A percentile compares a stretch with the other conserved stretches of the same genome.
Conservation (phyloP, 768 basidiomycete species). For the Auricularia auricula-judae region DNA sequence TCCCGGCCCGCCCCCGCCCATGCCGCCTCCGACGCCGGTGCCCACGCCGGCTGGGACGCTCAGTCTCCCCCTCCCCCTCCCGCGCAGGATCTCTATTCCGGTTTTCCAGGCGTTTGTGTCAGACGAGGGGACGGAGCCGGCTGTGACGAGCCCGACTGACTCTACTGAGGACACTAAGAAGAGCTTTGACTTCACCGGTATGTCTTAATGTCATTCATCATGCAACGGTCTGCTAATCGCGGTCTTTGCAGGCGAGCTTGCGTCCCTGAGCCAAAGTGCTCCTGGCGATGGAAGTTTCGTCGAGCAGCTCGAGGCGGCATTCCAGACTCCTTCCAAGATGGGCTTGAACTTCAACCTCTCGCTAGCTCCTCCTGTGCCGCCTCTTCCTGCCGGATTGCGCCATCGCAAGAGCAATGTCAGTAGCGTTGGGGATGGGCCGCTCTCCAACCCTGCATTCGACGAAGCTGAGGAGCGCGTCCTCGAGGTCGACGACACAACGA, state of each 20-base stretch:
- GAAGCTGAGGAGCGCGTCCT: conserved; percentile 11
- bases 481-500: conserved; percentile 21
- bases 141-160: conserved; percentile 15
- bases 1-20: conserved; percentile 32
- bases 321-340: conserved; percentile 63
- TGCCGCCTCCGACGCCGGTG: conserved; percentile 25
- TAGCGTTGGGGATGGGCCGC: not conserved
- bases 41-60: not conserved
- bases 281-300: conserved; percentile 69
- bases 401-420: not conserved
- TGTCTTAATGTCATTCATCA: not conserved
- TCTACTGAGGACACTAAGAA: conserved; percentile 64
- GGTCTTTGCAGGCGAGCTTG: conserved; percentile 39
- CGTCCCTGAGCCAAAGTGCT: conserved; percentile 58
- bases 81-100: conserved; percentile 15
- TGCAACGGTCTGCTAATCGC: not conserved
- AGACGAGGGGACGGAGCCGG: conserved; percentile 29
- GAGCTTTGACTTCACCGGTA: conserved; percentile 66
- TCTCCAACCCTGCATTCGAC: not conserved
- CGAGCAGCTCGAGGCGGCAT: conserved; percentile 71
- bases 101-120: conserved; percentile 24
- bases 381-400: conserved; percentile 24
- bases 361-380: conserved; percentile 38
- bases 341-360: conserved; percentile 19
- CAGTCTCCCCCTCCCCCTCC: conserved; percentile 34